phyloP scores from a whole-genome alignment of 164 flowering plant species.

The Akebia trifoliata region DNA sequence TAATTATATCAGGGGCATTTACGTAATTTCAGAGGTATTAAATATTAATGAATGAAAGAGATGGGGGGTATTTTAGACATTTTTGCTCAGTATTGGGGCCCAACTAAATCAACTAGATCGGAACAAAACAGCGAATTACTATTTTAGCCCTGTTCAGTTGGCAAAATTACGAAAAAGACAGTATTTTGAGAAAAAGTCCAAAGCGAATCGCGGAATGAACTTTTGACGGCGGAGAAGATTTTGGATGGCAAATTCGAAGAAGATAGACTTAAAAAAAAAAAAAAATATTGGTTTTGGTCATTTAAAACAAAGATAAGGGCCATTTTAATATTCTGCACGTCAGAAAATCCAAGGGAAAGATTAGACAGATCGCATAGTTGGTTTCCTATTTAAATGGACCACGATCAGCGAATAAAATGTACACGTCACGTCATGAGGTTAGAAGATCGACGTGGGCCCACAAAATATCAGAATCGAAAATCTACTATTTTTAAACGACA shows the following conservation, averaged over 20 bases:
- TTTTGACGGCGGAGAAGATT: constrained; percentile 5
- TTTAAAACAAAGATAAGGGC: constrained; percentile 9
- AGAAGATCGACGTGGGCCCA: too few species aligned
- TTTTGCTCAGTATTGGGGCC: too few species aligned
- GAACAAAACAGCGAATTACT: constrained; percentile 5
- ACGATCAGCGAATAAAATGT: too few species aligned
- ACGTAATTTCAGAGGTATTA: neutral
- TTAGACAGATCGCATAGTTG: constrained; percentile 31
- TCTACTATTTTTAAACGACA: too few species aligned
- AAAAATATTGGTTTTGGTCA: constrained; percentile 25
- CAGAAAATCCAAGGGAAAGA: constrained; percentile 64
- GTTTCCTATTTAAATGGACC: too few species aligned
- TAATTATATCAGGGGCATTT: constrained; percentile 9
- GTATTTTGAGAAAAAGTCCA: constrained; percentile 4
- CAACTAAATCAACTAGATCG: too few species aligned
- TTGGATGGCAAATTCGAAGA: neutral
- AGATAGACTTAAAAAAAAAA: neutral
- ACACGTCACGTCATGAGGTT: too few species aligned
- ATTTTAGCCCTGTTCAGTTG: constrained; percentile 5
- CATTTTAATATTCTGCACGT: constrained; percentile 21
- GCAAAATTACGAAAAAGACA: neutral
- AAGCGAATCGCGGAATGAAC: neutral
- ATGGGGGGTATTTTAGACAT: constrained; percentile 25
- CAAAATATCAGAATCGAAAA: too few species aligned
- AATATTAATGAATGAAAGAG: constrained; percentile 10